phyloP scores from a whole-genome alignment of 129 eudicot genomes.

The Centella asiatica region DNA sequence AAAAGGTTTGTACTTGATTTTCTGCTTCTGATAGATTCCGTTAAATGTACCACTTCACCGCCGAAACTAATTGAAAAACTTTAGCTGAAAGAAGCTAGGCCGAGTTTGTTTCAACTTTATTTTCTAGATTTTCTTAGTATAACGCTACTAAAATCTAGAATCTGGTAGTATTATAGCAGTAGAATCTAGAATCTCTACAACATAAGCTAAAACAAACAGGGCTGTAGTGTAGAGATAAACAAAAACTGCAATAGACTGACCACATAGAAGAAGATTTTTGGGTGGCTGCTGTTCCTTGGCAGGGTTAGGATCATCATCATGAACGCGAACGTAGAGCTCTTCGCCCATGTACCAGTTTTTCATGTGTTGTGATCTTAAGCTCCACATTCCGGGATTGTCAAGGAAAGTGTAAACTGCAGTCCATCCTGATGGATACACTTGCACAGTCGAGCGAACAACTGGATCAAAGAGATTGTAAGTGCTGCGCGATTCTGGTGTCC shows the following conservation, averaged over 20 bases:
- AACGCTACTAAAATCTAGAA: too few species aligned
- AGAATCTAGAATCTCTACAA: too few species aligned
- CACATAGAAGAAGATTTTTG: constrained; percentile 51
- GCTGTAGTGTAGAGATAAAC: too few species aligned
- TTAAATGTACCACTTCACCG: too few species aligned
- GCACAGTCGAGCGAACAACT: constrained; percentile 65
- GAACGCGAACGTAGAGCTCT: constrained; percentile 57
- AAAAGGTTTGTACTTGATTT: too few species aligned
- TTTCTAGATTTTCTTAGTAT: too few species aligned
- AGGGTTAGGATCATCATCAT: constrained; percentile 51
- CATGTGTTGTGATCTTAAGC: constrained; percentile 63
- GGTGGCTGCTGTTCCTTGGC: constrained; percentile 70
- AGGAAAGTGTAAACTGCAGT: constrained; percentile 54
- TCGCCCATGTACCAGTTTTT: constrained; percentile 55
- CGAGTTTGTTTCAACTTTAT: too few species aligned
- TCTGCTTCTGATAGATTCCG: too few species aligned
- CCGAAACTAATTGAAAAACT: too few species aligned
- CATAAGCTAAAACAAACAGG: too few species aligned
- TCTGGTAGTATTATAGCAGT: too few species aligned
- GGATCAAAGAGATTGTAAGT: constrained; percentile 60
- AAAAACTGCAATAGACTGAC: constrained; percentile 19
- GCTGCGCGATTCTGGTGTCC: constrained; percentile 35
- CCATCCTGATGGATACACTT: constrained; percentile 59
- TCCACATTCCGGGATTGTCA: constrained; percentile 82
- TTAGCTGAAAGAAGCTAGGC: too few species aligned